Conservation (phyloP, 495 filamentous ascomycete species). For the Hyaloscypha variabilis region DNA sequence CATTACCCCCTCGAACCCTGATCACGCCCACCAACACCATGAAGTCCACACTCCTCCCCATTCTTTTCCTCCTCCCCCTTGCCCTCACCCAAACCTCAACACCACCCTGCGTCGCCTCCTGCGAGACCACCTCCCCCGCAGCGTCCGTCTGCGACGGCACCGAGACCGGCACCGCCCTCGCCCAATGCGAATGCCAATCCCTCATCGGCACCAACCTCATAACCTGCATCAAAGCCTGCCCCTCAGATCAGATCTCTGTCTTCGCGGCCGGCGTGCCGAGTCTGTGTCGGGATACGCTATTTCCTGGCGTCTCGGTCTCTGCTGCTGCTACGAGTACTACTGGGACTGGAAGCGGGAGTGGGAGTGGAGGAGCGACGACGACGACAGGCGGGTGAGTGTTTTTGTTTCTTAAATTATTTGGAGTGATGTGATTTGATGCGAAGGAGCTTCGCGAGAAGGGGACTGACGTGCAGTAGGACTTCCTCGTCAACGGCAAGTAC, state of each 20-base stretch:
- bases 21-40: neutral
- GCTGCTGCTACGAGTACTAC: neutral
- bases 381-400: no score
- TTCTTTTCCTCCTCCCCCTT: neutral
- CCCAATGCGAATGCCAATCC: neutral
- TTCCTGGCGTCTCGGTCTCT: neutral
- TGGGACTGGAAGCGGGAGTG: no score
- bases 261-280: neutral
- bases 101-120: neutral
- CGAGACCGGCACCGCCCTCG: neutral
- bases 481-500: neutral
- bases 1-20: no score
- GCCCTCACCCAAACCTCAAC: neutral
- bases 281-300: neutral
- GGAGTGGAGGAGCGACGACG: no score
- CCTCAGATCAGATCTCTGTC: neutral
- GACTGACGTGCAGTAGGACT: neutral
- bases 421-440: neutral
- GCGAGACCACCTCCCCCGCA: neutral
- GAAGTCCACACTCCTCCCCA: neutral
- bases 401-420: no score
- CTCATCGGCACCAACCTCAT: neutral
- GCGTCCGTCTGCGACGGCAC: neutral
- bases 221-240: neutral
- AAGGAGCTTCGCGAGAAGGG: neutral